Base-by-base conservation (phyloP, 2,329 filamentous ascomycete genomes). In the Biscogniauxia sp. region DNA sequence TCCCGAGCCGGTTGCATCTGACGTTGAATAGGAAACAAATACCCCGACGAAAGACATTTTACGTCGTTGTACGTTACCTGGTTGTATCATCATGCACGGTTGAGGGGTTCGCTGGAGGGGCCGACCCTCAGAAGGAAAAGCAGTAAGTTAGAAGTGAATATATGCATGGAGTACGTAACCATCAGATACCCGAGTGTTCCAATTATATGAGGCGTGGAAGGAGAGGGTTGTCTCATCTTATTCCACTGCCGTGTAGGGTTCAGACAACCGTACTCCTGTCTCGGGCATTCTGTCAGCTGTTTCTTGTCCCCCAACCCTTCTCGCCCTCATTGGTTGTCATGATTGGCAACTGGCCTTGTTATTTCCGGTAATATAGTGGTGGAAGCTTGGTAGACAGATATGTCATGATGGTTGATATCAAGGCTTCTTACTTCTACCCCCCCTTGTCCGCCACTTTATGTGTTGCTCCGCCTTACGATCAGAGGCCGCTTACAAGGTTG, bases 241-340 rank as follows among this genome's bases (percentile, higher is more conserved):
- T n/a, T 45, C 37, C 15, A 57, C 59, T 62, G 63, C 57, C 41
- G 53, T 61, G 57, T 25, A 32, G 26, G 57, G 58, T 61, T 62
- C 49, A 66, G 32, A 55, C 54, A 55, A 37, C 41, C 51, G n/a
- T 58, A 54, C 23, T 58, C 19, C 53, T 61, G 61, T 62, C 55
- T 64, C 60, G 57, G 51, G 32, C 54, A 49, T n/a, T 53, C 23
- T 37, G 52, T 54, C 52, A 54, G 32, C 52, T 54, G 52, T 32
- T 19, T 37, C 8, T 26, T 32, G 26, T 32, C 26, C n/a, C 17
- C 26, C 20, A 26, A 1, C 20, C 5, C 7, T 32, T 54, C 20
- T n/a, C n/a, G 19, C 25, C 17, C n/a, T 20, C 26, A 32, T 54
- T 32, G 19, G 26, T 41, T 56, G 26, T 28, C 54, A 26, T 51